These are phyloP conservation scores for Botryosphaeria dothidea DNA, from an alignment of 2,329 filamentous ascomycete species.

Conservation along the genomic window DNA sequence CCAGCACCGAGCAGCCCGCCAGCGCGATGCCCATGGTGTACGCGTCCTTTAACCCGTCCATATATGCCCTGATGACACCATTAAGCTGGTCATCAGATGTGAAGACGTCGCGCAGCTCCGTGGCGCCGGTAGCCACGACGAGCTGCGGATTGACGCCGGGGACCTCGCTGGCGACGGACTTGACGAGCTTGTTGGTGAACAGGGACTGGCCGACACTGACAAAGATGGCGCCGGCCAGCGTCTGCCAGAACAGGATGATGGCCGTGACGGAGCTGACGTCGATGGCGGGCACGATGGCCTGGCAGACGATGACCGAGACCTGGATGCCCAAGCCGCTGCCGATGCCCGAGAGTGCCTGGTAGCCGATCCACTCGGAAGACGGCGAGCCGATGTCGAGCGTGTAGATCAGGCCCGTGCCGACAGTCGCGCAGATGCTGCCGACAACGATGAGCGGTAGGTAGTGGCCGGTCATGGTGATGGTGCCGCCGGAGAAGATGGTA, in stretches of 20 bases:
- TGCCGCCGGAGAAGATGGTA: constrained; percentile 26
- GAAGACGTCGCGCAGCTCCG: constrained; percentile 42
- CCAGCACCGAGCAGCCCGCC: constrained; percentile 11
- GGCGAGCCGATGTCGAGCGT: constrained; percentile 41
- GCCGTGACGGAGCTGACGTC: constrained; percentile 44
- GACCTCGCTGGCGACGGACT: constrained; percentile 32
- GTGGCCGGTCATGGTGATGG: constrained; percentile 34
- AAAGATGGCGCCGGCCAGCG: constrained; percentile 45
- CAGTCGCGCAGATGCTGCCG: constrained; percentile 31
- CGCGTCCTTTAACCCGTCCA: constrained; percentile 27
- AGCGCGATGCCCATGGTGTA: constrained; percentile 20
- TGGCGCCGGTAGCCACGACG: constrained; percentile 47
- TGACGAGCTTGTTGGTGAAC: constrained; percentile 45
- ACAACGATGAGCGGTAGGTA: constrained; percentile 36
- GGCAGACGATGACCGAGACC: constrained; percentile 42
- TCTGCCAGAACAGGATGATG: constrained; percentile 46
- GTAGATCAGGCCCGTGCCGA: constrained; percentile 45
- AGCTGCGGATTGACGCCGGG: constrained; percentile 36
- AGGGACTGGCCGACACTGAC: constrained; percentile 43
- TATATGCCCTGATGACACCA: constrained; percentile 26
- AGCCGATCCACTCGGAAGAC: constrained; percentile 48
- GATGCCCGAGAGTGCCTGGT: constrained; percentile 47
- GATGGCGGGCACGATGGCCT: constrained; percentile 35
- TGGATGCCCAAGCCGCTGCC: constrained; percentile 47
- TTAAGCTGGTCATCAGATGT: constrained; percentile 26